Conservation (phyloP, 2,329 filamentous ascomycete genomes). For the Xylariaceae sp. region DNA sequence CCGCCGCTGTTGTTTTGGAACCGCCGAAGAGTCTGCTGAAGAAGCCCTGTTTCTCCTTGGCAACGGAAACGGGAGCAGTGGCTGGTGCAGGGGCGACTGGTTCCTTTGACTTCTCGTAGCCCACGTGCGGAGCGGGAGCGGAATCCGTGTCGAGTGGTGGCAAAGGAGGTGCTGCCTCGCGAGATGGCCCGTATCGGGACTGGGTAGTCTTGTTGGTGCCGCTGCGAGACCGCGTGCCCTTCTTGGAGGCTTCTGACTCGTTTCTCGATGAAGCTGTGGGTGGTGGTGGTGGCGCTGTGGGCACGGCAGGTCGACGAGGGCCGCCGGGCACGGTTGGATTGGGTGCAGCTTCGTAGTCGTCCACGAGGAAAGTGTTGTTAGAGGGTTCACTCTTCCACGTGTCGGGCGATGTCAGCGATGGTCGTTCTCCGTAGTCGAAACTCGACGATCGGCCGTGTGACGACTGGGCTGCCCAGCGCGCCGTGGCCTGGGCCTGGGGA, state of each 20-base stretch:
- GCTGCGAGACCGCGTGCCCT: conserved; percentile 53
- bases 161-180: conserved; percentile 32
- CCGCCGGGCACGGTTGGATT: conserved; percentile 81
- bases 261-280: conserved; percentile 40
- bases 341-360: conserved; percentile 76
- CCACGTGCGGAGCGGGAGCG: conserved; percentile 57
- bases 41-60: conserved; percentile 77
- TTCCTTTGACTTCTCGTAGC: conserved; percentile 57
- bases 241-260: conserved; percentile 39
- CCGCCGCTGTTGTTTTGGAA: conserved; percentile 48
- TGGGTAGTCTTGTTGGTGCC: conserved; percentile 29
- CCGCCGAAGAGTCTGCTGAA: conserved; percentile 90
- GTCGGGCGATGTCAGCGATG: conserved; percentile 29
- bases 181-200: conserved; percentile 27
- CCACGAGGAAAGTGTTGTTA: conserved; percentile 48
- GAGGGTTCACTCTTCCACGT: conserved; percentile 47
- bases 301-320: conserved; percentile 51
- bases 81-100: conserved; percentile 37
- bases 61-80: conserved; percentile 36
- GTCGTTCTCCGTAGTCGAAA: conserved; percentile 64
- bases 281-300: conserved; percentile 37
- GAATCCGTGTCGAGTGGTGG: conserved; percentile 40
- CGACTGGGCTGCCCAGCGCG: conserved; percentile 53
- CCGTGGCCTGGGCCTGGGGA: conserved; percentile 54
- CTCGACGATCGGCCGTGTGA: conserved; percentile 64